Evolutionary conservation across 2,329 filamentous ascomycete species (phyloP), one percentile per base, ranked within the genome.

Genomic region (Graphilbum fragrans): DNA sequence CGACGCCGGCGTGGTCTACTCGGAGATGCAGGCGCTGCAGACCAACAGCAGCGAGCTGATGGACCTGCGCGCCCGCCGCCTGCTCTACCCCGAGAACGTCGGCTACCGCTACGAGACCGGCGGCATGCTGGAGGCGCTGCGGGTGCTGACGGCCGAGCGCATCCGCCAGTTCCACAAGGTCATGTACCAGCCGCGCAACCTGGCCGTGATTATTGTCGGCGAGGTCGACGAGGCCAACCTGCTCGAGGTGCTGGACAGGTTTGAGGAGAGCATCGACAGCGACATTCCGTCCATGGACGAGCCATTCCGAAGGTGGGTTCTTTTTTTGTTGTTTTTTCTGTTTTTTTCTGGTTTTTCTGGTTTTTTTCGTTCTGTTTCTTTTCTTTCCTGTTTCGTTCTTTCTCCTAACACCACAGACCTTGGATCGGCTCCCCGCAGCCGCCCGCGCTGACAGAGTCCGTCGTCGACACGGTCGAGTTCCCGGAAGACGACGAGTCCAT

Each of bases 81-180:
- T 92, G 35, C 67, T 94, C 29, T 98, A 96, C 52, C 88, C 88
- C 0, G 78, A 92, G 58, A 82, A 85, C 37, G 78, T 93, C 42
- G 92, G 92, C 3, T 98, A 95, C 57, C 80, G 90, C 44, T 96
- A 95, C 52, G 92, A 98, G 62, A 98, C 92, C n/a, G 92, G 92
- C 12, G 92, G 92, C 14, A 86, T 95, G 81, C 93, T 93, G 66
- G 86, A 94, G 52, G 82, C 87, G 27, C 70, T 98, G 38, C 80
- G 92, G 34, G 78, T 87, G 3, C 66, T 98, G 37, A 92, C 86
- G 0, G 79, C 87, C 2, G 83, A 95, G 40, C 80, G 87, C 32
- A 98, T 98, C 50, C 80, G 92, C n/a, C 77, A 81, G 44, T 98
- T 96, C 54, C 92, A 98, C 59, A 80, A 80, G 47, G 84, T 88